These are phyloP conservation scores for Elsinoe australis DNA, from an alignment of 2,329 filamentous ascomycete genomes.

Conservation along the genomic window DNA sequence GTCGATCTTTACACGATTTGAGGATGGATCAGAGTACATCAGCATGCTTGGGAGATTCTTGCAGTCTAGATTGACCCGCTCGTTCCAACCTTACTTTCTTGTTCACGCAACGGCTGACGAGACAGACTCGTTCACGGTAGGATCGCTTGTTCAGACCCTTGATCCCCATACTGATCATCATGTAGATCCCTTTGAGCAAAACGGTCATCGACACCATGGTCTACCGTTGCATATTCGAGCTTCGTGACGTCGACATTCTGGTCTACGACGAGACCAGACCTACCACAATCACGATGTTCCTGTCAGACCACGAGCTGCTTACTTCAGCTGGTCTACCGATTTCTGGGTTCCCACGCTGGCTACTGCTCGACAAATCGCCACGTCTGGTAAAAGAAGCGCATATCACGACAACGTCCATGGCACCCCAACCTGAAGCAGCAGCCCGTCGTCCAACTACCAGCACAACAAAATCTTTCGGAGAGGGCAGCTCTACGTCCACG, in stretches of 20 bases:
- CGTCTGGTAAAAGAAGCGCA: not conserved
- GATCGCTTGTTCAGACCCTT: not conserved
- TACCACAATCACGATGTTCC: conserved; percentile 29
- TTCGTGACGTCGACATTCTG: conserved; percentile 29
- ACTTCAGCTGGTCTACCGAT: conserved; percentile 31
- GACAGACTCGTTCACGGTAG: conserved; percentile 23
- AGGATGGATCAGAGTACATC: conserved; percentile 29
- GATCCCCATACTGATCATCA: not conserved
- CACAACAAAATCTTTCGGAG: not conserved
- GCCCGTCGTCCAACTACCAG: not conserved
- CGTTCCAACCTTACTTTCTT: conserved; percentile 32
- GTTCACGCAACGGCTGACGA: conserved; percentile 25
- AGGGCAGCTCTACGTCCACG: not conserved
- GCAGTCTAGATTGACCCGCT: conserved; percentile 23
- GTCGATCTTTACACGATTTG: conserved; percentile 25
- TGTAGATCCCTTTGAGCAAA: conserved; percentile 5
- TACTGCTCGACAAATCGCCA: conserved; percentile 26
- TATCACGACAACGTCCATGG: not conserved
- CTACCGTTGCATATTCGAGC: conserved; percentile 26
- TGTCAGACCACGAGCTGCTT: conserved; percentile 28
- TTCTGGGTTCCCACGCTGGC: conserved; percentile 30
- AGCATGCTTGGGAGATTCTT: conserved; percentile 28
- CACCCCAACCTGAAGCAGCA: not conserved
- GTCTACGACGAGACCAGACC: conserved; percentile 27
- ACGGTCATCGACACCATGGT: conserved; percentile 27